A percentile compares a stretch with the other conserved stretches of the same genome.
Evolutionary conservation across 805 yeast genomes (phyloP).

Genomic region (Saccharomycopsis javanensis): DNA sequence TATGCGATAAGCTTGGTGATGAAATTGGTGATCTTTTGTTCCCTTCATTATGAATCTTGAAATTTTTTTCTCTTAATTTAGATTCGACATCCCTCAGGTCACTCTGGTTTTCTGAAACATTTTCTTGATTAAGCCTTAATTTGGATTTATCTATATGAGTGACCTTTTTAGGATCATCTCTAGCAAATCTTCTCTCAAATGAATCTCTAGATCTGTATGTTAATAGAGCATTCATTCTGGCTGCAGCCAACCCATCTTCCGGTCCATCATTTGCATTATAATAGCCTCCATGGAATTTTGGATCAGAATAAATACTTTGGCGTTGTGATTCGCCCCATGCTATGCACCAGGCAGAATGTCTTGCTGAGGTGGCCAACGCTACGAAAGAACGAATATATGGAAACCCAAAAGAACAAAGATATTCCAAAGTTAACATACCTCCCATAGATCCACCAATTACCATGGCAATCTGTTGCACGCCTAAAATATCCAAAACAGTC

Average conservation of each 20-base stretch:
- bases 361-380: slow-evolving; percentile 87
- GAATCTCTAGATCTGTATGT: slow-evolving; percentile 90
- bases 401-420: slow-evolving; percentile 51
- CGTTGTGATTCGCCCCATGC: slow-evolving; percentile 99
- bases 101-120: not conserved
- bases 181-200: slow-evolving; percentile 86
- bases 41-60: slow-evolving; percentile 89
- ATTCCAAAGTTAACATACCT: slow-evolving; percentile 91
- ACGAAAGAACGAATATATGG: slow-evolving; percentile 62
- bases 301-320: slow-evolving; percentile 92
- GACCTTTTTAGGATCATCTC: slow-evolving; percentile 50
- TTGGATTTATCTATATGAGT: slow-evolving; percentile 16
- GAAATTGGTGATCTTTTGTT: slow-evolving; percentile 25
- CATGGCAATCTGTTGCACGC: slow-evolving; percentile 69
- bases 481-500: slow-evolving; percentile 66
- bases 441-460: slow-evolving; percentile 99
- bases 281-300: slow-evolving; percentile 85
- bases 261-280: slow-evolving; percentile 76
- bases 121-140: not conserved
- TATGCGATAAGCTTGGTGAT: slow-evolving; percentile 18
- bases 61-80: slow-evolving; percentile 53
- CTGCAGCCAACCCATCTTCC: slow-evolving; percentile 80
- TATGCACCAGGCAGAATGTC: slow-evolving; percentile 97
- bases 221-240: slow-evolving; percentile 91
- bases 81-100: slow-evolving; percentile 31